Evolutionary conservation across 345 rosid species (phyloP).

Genomic region (Lepidium sativum): DNA sequence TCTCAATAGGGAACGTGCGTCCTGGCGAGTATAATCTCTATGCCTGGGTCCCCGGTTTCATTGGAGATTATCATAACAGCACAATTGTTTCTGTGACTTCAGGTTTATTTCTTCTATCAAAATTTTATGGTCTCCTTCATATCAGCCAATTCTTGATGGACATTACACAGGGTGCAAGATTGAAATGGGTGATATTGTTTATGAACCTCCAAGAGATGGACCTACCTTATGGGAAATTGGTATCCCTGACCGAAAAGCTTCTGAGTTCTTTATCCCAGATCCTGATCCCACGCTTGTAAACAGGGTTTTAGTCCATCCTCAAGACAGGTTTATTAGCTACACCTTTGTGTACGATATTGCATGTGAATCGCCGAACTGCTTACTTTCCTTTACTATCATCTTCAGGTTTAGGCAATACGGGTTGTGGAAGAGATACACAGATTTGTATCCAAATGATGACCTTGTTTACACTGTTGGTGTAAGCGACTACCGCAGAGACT

Average conservation of each 20-base stretch:
- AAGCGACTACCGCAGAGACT: slow-evolving; percentile 65
- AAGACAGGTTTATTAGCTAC: slow-evolving; percentile 45
- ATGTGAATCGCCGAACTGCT: background rate
- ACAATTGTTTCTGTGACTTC: slow-evolving; percentile 39
- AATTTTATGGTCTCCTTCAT: background rate
- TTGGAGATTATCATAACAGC: slow-evolving; percentile 65
- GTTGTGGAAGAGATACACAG: slow-evolving; percentile 79
- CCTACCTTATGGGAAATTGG: slow-evolving; percentile 98
- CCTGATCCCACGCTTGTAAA: slow-evolving; percentile 64
- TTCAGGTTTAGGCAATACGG: slow-evolving; percentile 94
- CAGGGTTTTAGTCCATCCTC: slow-evolving; percentile 29
- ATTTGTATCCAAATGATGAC: slow-evolving; percentile 69
- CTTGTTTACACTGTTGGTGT: slow-evolving; percentile 68
- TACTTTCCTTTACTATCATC: background rate
- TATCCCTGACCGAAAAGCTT: slow-evolving; percentile 81
- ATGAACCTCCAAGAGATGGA: slow-evolving; percentile 85
- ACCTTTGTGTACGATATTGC: background rate
- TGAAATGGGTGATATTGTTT: slow-evolving; percentile 57
- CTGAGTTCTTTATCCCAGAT: slow-evolving; percentile 73
- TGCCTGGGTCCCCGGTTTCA: slow-evolving; percentile 81
- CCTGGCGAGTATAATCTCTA: slow-evolving; percentile 65
- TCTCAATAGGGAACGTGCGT: slow-evolving; percentile 48
- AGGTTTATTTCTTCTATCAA: slow-evolving; percentile 32
- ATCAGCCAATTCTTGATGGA: slow-evolving; percentile 7
- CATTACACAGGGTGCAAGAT: slow-evolving; percentile 36